Evolutionary conservation across 345 rosid genomes (phyloP).

Genomic region (Moricandia moricandioides): DNA sequence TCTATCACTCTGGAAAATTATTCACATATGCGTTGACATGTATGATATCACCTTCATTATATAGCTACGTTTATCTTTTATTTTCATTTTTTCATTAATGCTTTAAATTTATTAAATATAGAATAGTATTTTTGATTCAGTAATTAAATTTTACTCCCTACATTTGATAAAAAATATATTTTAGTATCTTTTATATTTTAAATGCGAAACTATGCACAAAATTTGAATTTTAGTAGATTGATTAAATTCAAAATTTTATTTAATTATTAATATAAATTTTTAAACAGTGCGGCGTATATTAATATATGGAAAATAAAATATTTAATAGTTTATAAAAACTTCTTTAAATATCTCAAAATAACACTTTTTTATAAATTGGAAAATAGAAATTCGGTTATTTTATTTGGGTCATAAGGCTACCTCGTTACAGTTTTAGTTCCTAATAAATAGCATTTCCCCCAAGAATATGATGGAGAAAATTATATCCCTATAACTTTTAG

Average conservation of each 20-base stretch:
- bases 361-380: not conserved
- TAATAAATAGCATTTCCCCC: not conserved
- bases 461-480: not conserved
- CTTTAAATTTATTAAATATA: not conserved
- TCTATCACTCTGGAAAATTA: not conserved
- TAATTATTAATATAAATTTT: not conserved
- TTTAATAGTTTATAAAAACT: not conserved
- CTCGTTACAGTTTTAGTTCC: not conserved
- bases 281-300: too few species aligned
- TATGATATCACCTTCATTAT: not conserved
- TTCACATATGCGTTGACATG: not conserved
- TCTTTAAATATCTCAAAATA: not conserved
- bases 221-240: not conserved
- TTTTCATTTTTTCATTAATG: not conserved
- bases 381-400: not conserved
- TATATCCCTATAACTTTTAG: too few species aligned
- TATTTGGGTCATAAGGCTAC: not conserved
- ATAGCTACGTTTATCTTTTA: not conserved
- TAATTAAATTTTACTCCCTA: not conserved
- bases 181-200: not conserved
- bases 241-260: not conserved
- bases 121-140: not conserved
- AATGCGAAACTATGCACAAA: too few species aligned
- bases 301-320: not conserved
- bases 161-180: not conserved